Evolutionary conservation across 2,329 filamentous ascomycete genomes (phyloP).

Genomic region (Colletotrichum costaricense): DNA sequence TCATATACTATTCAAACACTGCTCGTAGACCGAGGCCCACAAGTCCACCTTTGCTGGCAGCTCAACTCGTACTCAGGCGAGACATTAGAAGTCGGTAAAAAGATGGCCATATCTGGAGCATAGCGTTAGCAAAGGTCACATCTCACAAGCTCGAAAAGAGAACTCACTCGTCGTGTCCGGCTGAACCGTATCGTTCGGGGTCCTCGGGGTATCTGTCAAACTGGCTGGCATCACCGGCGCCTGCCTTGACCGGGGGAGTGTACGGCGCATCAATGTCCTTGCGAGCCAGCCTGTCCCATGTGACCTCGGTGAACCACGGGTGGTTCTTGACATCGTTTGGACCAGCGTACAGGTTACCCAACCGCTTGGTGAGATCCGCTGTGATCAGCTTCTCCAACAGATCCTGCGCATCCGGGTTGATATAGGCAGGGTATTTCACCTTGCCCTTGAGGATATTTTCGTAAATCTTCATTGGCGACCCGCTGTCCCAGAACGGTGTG

Average conservation of each 20-base stretch:
- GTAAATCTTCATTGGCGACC: slow-evolving; percentile 98
- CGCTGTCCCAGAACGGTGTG: slow-evolving; percentile 98
- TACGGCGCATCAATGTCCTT: slow-evolving; percentile 99
- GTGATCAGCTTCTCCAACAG: slow-evolving; percentile 94
- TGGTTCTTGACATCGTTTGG: slow-evolving; percentile 95
- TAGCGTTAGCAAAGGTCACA: slow-evolving; percentile 8
- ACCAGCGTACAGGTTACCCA: slow-evolving; percentile 94
- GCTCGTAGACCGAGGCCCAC: slow-evolving; percentile 3
- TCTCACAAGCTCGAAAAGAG: background rate
- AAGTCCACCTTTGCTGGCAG: background rate
- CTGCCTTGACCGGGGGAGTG: slow-evolving; percentile 93
- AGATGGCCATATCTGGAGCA: slow-evolving; percentile 74
- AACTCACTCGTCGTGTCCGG: slow-evolving; percentile 87
- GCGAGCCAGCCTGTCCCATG: slow-evolving; percentile 92
- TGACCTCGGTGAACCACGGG: slow-evolving; percentile 96
- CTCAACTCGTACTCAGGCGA: background rate
- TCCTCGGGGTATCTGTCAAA: slow-evolving; percentile 99
- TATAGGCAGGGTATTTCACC: slow-evolving; percentile 96
- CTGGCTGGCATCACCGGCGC: slow-evolving; percentile 93
- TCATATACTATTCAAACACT: slow-evolving; percentile 28
- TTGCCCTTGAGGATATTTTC: slow-evolving; percentile 97
- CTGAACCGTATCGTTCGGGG: slow-evolving; percentile 87
- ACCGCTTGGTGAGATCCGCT: slow-evolving; percentile 90
- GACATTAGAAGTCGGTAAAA: slow-evolving; percentile 77
- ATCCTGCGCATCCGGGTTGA: slow-evolving; percentile 94